Percentiles rank a stretch among this genome's conserved stretches.
Evolutionary conservation across 2,329 filamentous ascomycete genomes (phyloP).

Genomic region (Diaporthe eres): DNA sequence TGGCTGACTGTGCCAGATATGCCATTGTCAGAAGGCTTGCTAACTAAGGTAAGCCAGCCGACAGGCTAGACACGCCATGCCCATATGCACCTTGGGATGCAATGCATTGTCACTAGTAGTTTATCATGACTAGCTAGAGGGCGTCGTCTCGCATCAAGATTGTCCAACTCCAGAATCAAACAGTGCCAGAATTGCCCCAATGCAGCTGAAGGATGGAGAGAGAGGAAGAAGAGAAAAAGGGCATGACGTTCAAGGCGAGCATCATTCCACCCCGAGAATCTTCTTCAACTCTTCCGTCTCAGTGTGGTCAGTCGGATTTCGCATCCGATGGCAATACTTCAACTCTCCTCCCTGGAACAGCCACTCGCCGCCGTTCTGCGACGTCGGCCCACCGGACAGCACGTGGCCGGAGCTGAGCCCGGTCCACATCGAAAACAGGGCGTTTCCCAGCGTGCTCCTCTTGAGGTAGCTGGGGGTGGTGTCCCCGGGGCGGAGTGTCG

Average conservation of each 20-base stretch:
- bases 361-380: conserved; percentile 34
- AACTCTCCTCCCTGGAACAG: conserved; percentile 26
- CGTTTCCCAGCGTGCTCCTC: neutral
- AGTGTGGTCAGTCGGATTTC: neutral
- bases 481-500: neutral
- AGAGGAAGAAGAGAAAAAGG: neutral
- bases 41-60: neutral
- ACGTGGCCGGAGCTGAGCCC: neutral
- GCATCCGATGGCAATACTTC: conserved; percentile 31
- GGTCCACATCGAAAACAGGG: neutral
- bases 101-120: neutral
- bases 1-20: neutral
- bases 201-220: neutral
- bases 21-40: neutral
- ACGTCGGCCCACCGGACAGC: neutral
- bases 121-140: neutral
- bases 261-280: neutral
- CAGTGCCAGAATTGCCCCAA: neutral
- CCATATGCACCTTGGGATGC: neutral
- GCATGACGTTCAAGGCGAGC: neutral
- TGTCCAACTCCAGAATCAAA: neutral
- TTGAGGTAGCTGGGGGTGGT: conserved; percentile 5
- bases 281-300: conserved; percentile 30
- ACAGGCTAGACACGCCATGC: too few species aligned
- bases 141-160: neutral